These are phyloP conservation scores for Phytophthora parvispora DNA, from an alignment of 352 stramenopile genomes.

Conservation along the genomic window DNA sequence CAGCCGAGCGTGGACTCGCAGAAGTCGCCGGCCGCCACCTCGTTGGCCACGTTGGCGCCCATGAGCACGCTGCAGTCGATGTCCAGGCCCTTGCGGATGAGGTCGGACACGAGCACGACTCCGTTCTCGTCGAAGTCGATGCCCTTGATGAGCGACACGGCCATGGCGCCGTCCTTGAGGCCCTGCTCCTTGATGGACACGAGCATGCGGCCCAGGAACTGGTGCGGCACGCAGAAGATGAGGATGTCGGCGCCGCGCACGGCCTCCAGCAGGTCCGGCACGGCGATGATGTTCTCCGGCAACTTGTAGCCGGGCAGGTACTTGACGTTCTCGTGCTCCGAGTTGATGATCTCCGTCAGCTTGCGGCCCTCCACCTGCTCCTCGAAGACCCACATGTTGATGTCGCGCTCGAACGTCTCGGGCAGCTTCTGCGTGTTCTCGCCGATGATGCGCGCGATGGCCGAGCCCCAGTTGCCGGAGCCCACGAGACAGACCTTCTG, in stretches of 20 bases:
- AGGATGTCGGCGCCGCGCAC: conserved; percentile 93
- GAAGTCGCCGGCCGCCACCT: conserved; percentile 96
- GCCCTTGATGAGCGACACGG: conserved; percentile 94
- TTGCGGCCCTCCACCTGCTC: conserved; percentile 90
- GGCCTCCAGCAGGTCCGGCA: conserved; percentile 93
- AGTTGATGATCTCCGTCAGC: conserved; percentile 98
- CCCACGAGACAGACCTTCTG: conserved; percentile 85
- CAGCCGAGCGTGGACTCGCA: conserved; percentile 98
- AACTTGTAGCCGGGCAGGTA: conserved; percentile 92
- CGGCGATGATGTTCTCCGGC: conserved; percentile 94
- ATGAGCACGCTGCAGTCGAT: conserved; percentile 96
- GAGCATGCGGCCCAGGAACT: conserved; percentile 95
- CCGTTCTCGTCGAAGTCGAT: conserved; percentile 91
- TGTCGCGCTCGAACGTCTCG: conserved; percentile 87
- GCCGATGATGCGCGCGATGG: conserved; percentile 87
- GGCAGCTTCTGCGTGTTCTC: conserved; percentile 70
- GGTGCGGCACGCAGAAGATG: conserved; percentile 98
- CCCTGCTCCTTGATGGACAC: conserved; percentile 89
- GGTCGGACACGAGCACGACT: conserved; percentile 89
- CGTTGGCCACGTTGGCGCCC: conserved; percentile 98
- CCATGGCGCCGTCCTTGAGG: conserved; percentile 71
- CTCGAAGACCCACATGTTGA: conserved; percentile 99
- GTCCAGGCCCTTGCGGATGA: conserved; percentile 89
- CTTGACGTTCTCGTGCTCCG: conserved; percentile 98
- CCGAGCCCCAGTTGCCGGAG: conserved; percentile 87